Conservation (phyloP, 2,329 filamentous ascomycete genomes). For the Elsinoe necatrix region DNA sequence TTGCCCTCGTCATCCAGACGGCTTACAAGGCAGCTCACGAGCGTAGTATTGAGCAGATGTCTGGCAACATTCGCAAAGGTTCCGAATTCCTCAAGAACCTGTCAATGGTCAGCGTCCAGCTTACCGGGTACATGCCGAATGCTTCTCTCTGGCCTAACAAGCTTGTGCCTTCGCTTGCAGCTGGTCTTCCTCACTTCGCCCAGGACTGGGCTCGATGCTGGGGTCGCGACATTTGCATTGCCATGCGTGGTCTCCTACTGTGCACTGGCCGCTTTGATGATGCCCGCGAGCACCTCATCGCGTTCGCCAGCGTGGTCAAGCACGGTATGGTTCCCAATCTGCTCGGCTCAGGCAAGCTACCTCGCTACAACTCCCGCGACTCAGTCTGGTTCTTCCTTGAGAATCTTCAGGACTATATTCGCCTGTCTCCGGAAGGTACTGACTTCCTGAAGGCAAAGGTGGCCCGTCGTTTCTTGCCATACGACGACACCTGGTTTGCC, state of each 20-base stretch:
- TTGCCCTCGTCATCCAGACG: slow-evolving; percentile 78
- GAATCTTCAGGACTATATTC: slow-evolving; percentile 85
- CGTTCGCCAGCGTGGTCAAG: slow-evolving; percentile 92
- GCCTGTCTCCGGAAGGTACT: slow-evolving; percentile 68
- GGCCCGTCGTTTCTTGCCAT: slow-evolving; percentile 79
- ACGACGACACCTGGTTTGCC: slow-evolving; percentile 91
- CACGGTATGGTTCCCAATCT: slow-evolving; percentile 98
- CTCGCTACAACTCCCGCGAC: slow-evolving; percentile 91
- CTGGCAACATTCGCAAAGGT: slow-evolving; percentile 64
- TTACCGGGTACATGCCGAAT: slow-evolving; percentile 81
- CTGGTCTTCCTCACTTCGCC: slow-evolving; percentile 88
- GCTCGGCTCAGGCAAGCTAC: slow-evolving; percentile 72
- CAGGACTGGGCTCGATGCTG: slow-evolving; percentile 93
- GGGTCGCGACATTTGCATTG: slow-evolving; percentile 96
- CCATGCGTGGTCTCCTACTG: slow-evolving; percentile 81
- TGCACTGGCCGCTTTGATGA: slow-evolving; percentile 82
- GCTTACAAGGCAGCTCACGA: slow-evolving; percentile 79
- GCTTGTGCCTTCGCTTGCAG: slow-evolving; percentile 76
- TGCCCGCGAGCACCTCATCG: slow-evolving; percentile 86
- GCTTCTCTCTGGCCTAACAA: slow-evolving; percentile 84
- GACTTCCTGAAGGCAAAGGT: slow-evolving; percentile 67
- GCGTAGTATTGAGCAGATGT: slow-evolving; percentile 69
- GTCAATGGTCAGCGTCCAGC: slow-evolving; percentile 83
- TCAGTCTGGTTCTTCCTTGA: slow-evolving; percentile 98
- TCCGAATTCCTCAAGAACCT: slow-evolving; percentile 85